Conservation (phyloP, 2,329 filamentous ascomycete species). For the Pseudogymnoascus sp. region DNA sequence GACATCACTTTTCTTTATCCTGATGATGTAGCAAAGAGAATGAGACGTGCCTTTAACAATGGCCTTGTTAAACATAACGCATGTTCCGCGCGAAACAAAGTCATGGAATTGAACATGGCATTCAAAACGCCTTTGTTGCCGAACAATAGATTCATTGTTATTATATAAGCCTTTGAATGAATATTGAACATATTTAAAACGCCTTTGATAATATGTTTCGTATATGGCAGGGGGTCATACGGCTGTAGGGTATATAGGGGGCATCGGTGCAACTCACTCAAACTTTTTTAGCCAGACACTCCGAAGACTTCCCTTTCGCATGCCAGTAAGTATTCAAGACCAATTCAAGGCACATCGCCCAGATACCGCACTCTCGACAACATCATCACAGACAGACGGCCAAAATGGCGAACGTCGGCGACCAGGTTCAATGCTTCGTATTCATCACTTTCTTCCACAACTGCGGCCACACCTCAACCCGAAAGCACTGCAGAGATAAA, state of each 20-base stretch:
- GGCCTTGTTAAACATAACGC: background rate
- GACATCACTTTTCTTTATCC: background rate
- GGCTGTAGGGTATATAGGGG: background rate
- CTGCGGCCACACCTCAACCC: background rate
- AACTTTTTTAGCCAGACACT: background rate
- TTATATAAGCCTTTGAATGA: background rate
- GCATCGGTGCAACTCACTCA: background rate
- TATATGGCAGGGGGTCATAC: background rate
- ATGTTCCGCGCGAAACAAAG: background rate
- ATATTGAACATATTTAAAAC: background rate
- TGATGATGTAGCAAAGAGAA: background rate
- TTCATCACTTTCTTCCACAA: constrained; percentile 6
- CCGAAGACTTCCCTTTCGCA: background rate
- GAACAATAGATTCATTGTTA: background rate
- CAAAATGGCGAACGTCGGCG: background rate
- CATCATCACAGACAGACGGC: background rate
- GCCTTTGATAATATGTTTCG: background rate
- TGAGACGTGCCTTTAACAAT: background rate
- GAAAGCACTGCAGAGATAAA: background rate
- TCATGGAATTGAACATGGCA: background rate
- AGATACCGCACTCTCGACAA: background rate
- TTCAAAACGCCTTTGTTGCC: background rate
- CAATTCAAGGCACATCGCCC: background rate
- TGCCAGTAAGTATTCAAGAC: background rate
- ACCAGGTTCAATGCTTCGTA: background rate